Evolutionary conservation across 192 early-diverging fungal genomes (phyloP).

Genomic region (Funneliformis geosporum): DNA sequence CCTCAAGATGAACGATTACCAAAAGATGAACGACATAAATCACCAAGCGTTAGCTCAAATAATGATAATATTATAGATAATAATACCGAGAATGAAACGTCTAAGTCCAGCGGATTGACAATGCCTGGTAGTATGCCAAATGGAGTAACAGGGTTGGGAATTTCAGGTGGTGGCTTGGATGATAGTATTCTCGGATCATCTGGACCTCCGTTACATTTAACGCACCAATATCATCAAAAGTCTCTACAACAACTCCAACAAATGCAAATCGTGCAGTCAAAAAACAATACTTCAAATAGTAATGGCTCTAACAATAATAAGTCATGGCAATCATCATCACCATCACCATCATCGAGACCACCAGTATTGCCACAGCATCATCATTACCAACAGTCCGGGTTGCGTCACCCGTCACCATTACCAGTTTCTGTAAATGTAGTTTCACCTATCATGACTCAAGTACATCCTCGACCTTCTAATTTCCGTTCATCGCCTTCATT

Average conservation of each 20-base stretch:
- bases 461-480: not conserved
- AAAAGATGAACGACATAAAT: not conserved
- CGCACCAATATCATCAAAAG: conserved; percentile 18
- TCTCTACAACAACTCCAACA: conserved; percentile 3
- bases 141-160: not conserved
- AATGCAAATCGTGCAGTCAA: not conserved
- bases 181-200: conserved; percentile 12
- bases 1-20: not conserved
- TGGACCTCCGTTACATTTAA: conserved; percentile 8
- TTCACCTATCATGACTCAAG: not conserved
- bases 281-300: not conserved
- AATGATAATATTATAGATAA: not conserved
- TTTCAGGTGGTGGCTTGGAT: not conserved
- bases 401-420: conserved; percentile 16
- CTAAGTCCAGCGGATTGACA: not conserved
- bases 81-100: not conserved
- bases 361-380: not conserved
- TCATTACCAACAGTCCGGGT: conserved; percentile 7
- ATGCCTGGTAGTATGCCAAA: conserved; percentile 27
- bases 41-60: not conserved
- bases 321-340: conserved; percentile 7
- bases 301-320: not conserved
- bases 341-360: not conserved
- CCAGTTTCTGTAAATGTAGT: conserved; percentile 17
- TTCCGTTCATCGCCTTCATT: not conserved